These are phyloP conservation scores for Arabis hirsuta DNA, from an alignment of 345 rosid genomes.

Conservation along the genomic window DNA sequence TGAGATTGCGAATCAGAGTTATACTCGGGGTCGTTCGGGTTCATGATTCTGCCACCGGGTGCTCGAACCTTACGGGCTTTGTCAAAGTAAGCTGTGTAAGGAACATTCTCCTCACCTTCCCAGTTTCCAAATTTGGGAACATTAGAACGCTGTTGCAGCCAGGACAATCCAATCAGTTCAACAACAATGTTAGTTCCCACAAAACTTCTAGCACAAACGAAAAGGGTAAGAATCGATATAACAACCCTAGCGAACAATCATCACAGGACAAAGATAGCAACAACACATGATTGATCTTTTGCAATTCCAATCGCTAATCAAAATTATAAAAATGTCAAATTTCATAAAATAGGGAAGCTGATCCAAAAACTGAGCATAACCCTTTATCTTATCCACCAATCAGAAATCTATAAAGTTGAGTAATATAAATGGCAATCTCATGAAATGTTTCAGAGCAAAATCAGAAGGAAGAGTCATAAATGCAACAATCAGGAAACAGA, in stretches of 20 bases:
- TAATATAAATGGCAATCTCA: constrained; percentile 7
- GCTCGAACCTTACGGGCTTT: constrained; percentile 75
- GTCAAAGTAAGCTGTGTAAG: constrained; percentile 86
- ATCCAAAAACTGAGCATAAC: neutral
- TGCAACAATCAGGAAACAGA: constrained; percentile 15
- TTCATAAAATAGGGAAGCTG: neutral
- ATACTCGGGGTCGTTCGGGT: constrained; percentile 81
- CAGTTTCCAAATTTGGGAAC: constrained; percentile 93
- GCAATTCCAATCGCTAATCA: neutral
- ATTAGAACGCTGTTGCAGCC: constrained; percentile 64
- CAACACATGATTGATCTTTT: constrained; percentile 23
- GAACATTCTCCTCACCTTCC: constrained; percentile 79
- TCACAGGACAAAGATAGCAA: constrained; percentile 10
- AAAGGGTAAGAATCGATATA: neutral
- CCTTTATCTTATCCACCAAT: constrained; percentile 19
- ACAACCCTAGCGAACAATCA: neutral
- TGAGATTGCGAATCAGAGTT: constrained; percentile 54
- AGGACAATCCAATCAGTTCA: constrained; percentile 30
- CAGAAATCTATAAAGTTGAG: constrained; percentile 12
- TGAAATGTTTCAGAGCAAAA: neutral
- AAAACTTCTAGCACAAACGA: neutral
- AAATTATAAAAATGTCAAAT: neutral
- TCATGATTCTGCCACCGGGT: constrained; percentile 54
- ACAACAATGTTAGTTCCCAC: neutral
- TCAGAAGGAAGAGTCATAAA: constrained; percentile 7